phyloP scores from a whole-genome alignment of 768 basidiomycete genomes.

The Suillus ampliporus region DNA sequence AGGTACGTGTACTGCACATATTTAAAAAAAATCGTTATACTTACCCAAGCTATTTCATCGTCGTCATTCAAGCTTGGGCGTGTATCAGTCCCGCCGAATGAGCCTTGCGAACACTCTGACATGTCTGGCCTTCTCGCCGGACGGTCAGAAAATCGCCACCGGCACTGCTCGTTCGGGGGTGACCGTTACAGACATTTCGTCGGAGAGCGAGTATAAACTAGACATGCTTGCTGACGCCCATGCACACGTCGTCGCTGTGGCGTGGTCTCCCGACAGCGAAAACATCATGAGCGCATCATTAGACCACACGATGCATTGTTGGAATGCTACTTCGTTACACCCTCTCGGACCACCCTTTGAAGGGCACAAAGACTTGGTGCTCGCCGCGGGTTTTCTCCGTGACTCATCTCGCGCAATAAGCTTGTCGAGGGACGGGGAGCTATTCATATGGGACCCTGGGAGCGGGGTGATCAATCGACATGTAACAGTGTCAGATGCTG shows the following conservation, averaged over 20 bases:
- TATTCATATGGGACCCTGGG: not conserved
- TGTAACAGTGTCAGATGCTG: not conserved
- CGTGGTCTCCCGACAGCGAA: constrained; percentile 34
- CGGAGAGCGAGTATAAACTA: not conserved
- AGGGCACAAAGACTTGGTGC: constrained; percentile 20
- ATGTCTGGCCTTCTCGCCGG: not conserved
- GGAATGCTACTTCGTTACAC: constrained; percentile 26
- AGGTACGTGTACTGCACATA: too few relatives aligned
- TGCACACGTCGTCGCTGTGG: constrained; percentile 17
- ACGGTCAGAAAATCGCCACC: constrained; percentile 1
- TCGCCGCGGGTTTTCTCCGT: not conserved
- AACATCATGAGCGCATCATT: constrained; percentile 34
- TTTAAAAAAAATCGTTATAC: too few relatives aligned
- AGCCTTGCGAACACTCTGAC: not conserved
- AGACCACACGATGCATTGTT: constrained; percentile 36
- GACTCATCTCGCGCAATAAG: constrained; percentile 1
- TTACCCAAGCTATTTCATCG: too few relatives aligned
- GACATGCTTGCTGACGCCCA: too few relatives aligned
- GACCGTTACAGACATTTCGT: not conserved
- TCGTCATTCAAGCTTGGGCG: too few relatives aligned
- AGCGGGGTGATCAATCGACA: not conserved
- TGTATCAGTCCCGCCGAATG: constrained; percentile 2
- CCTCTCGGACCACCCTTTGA: constrained; percentile 30
- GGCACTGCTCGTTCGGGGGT: constrained; percentile 10
- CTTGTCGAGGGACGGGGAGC: not conserved